Evolutionary conservation across 441 rosid genomes (phyloP), one percentile per base, ranked within the genome.

Genomic region (Aleurites moluccanus): DNA sequence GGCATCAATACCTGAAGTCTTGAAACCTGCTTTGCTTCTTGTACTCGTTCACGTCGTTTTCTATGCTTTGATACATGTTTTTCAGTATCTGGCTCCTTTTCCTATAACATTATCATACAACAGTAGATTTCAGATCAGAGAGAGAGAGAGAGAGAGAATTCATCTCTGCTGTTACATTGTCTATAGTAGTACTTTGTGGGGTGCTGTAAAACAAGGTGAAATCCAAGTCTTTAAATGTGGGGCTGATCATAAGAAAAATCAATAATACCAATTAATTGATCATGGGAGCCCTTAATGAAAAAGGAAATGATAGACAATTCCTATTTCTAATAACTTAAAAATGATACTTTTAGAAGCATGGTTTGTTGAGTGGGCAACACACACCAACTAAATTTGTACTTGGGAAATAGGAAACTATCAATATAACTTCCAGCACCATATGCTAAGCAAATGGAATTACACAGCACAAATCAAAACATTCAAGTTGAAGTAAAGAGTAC

Each of bases 11-110:
- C 97, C 92, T 90, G 86, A 33, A 89, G 69, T 75, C 73, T 87
- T 49, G 98, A 83, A 67, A 74, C 71, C 82, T 83, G 85, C 70
- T 75, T 81, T 30, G 77, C 77, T 79, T 86, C 92, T 66, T 84
- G 90, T 60, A 80, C 80, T 10, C 84, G 83, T 52, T 85, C 90
- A 47, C 89, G 92, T 64, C 88, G 84, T 77, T 80, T 94, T 83
- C 88, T 83, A 64, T 96, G 88, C 79, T 88, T 94, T 28, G 92
- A 75, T 68, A 64, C 71, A 38, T 80, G 86, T 74, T 83, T 87
- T 79, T 79, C 88, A 15, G 79, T 71, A 59, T 75, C 83, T 40
- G 79, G 80, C 56, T 87, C 92, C 78, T 87, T 92, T 75, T 83
- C 90, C 98, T 94, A n/a, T 78, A 42, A 61, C 56, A 23, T 20